Evolutionary conservation across 768 basidiomycete species (phyloP).

Genomic region (Mrakia hoshinonis): DNA sequence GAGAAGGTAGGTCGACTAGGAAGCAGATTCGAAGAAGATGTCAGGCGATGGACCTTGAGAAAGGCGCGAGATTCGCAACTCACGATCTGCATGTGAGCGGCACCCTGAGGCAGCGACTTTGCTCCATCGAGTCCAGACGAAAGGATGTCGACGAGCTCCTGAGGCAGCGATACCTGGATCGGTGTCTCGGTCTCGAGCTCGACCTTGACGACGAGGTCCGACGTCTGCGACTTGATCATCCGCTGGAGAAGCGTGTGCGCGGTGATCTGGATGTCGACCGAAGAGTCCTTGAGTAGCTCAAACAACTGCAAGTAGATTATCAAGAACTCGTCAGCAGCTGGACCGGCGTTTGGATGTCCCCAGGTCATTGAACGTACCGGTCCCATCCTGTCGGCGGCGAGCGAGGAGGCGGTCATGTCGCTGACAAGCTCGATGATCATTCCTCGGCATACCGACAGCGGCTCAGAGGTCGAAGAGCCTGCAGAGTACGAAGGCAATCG

Average conservation of each 20-base stretch:
- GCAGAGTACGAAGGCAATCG: too few relatives aligned
- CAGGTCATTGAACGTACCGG: slow-evolving; percentile 48
- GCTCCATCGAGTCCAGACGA: slow-evolving; percentile 18
- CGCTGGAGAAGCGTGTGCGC: slow-evolving; percentile 62
- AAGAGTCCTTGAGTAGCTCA: slow-evolving; percentile 61
- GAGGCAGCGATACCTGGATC: background rate
- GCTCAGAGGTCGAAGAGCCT: slow-evolving; percentile 46
- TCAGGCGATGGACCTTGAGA: background rate
- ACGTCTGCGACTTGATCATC: slow-evolving; percentile 66
- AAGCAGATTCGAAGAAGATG: background rate
- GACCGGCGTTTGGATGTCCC: too few relatives aligned
- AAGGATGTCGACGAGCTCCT: background rate
- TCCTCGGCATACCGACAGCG: slow-evolving; percentile 55
- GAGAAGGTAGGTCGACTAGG: slow-evolving; percentile 46
- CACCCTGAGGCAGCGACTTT: background rate
- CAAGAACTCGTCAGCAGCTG: background rate
- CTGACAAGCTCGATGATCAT: slow-evolving; percentile 61
- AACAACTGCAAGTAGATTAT: slow-evolving; percentile 53
- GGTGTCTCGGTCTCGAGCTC: slow-evolving; percentile 52
- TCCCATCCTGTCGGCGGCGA: slow-evolving; percentile 58
- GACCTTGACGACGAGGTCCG: slow-evolving; percentile 75
- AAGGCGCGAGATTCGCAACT: slow-evolving; percentile 25
- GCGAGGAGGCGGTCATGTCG: slow-evolving; percentile 51
- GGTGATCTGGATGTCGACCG: slow-evolving; percentile 61
- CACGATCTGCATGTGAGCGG: slow-evolving; percentile 36